These are phyloP conservation scores for Anisogramma anomala DNA, from an alignment of 2,329 filamentous ascomycete genomes.

Conservation along the genomic window DNA sequence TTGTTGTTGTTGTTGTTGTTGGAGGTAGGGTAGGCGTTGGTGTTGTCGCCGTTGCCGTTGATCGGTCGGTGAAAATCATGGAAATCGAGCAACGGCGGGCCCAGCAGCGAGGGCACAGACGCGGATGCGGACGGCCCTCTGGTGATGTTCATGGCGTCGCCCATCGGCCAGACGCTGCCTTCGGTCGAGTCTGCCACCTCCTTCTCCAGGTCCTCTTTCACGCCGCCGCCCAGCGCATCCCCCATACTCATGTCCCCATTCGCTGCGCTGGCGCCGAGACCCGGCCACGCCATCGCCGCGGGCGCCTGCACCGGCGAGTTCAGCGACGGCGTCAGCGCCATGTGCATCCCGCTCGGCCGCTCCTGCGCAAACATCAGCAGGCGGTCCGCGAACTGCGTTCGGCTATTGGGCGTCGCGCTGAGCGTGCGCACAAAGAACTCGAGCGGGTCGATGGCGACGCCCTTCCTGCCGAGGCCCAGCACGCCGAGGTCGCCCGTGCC, in stretches of 20 bases:
- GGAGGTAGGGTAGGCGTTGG: not conserved
- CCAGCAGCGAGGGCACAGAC: conserved; percentile 3
- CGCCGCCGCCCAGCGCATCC: conserved; percentile 10
- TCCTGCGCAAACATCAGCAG: conserved; percentile 30
- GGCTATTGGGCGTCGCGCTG: conserved; percentile 32
- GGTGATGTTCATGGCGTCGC: conserved; percentile 6
- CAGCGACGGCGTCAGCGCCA: conserved; percentile 23
- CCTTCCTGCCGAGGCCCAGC: conserved; percentile 22
- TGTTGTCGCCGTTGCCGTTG: conserved; percentile 1
- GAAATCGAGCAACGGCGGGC: conserved; percentile 8
- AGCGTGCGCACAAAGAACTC: conserved; percentile 33
- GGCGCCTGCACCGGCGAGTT: conserved; percentile 14
- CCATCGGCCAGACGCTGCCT: not conserved
- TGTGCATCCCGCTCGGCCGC: conserved; percentile 27
- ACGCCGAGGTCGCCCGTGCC: conserved; percentile 23
- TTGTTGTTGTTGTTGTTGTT: not conserved
- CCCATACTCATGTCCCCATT: conserved; percentile 2
- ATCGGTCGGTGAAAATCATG: not conserved
- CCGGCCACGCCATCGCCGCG: conserved; percentile 7
- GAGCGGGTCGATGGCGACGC: conserved; percentile 28
- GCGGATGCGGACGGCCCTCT: not conserved
- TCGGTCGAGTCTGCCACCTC: not conserved
- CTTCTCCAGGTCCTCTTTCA: conserved; percentile 11
- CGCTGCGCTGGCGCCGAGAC: not conserved
- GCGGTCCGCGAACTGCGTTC: conserved; percentile 31